Base-by-base conservation (phyloP, 257 asterid genomes). In the Prunella vulgaris region DNA sequence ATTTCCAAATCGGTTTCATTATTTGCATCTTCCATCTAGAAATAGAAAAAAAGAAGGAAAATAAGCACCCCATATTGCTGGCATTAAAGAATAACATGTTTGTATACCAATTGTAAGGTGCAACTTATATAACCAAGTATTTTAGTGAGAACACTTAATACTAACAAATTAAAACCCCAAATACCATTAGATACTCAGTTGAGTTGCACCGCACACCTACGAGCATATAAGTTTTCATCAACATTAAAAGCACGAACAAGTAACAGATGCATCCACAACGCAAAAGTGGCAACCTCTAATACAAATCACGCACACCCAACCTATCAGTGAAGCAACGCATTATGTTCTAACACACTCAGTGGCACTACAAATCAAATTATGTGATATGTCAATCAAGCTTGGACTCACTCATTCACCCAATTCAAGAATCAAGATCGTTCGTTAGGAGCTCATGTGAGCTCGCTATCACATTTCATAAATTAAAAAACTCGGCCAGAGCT, bases 11-110 rank as follows among this genome's bases (percentile, higher is more conserved):
- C 83, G 3, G 80, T 69, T 44, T 79, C 96, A 13, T 75, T 73
- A 38, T 37, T 79, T 27, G 76, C 67, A 35, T 78, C 89, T 35
- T 83, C 85, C 85, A 87, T 84, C 98, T 92, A 57, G 33, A 28
- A 33, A 12, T 61, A 13, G 37, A 60, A 49, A 18, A 53, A 56
- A 5, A 18, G n/a, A 44, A 18, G 14, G 28, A 18, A 18, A 53
- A 18, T 10, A 53, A 53, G 21, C n/a, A 10, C 28, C 25, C 14
- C 44, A 38, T 15, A 40, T 53, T 6, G 53, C 46, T 14, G 42
- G 38, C 30, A 5, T 18, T 27, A 35, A 7, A 35, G 42, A 7
- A 12, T 0, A 9, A 8, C 42, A 35, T 35, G 7, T 2, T 35
- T 35, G 42, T 35, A 35, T 9, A 35, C 42, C 42, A 35, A 5